Evolutionary conservation across 2,329 filamentous ascomycete species (phyloP), one percentile per base, ranked within the genome.

Genomic region (Aspergillus alliaceus): DNA sequence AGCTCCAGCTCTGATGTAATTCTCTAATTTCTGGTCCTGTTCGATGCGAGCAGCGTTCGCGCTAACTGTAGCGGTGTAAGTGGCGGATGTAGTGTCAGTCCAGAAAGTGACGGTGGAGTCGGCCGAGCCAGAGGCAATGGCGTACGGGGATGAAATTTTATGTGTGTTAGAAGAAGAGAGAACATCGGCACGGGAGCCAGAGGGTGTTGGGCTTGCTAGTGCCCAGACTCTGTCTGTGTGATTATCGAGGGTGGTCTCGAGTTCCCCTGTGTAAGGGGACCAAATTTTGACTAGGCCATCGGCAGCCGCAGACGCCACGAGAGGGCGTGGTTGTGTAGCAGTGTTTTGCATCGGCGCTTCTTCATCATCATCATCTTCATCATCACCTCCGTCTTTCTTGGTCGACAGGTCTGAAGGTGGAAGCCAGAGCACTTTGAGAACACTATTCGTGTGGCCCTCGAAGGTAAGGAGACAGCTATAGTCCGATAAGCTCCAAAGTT

Each of bases 171-270:
- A 67, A 35, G 68, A 67, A 25, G 64, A 61, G 58, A 71, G 69
- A 31, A 65, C 63, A 39, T 73, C 66, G 35, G 64, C 60, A 44
- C 70, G 69, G 24, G 68, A 69, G 29, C 73, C 72, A 12, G 71
- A 73, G 8, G 73, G 69, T 3, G 68, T 81, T 69, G 46, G 89
- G 82, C 71, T 93, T 83, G 91, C 86, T 18, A 98, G 79, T 0
- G 92, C 92, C 93, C 93, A 97, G 1, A 98, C 93, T 56, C 95
- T 86, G 75, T 99, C 95, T 66, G 92, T 92, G 74, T 99, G 95
- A 75, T 98, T 98, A 76, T 99, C 95, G 4, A 99, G 83, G 0
- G 95, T 99, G 63, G 90, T 89, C 64, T 93, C 91, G 2, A 87
- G 82, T 74, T 98, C 95, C 47, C 93, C 92, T 1, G 84, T 87